Evolutionary conservation across 1,139 yeast genomes (phyloP).

Genomic region (Hansenula lynferdii): DNA sequence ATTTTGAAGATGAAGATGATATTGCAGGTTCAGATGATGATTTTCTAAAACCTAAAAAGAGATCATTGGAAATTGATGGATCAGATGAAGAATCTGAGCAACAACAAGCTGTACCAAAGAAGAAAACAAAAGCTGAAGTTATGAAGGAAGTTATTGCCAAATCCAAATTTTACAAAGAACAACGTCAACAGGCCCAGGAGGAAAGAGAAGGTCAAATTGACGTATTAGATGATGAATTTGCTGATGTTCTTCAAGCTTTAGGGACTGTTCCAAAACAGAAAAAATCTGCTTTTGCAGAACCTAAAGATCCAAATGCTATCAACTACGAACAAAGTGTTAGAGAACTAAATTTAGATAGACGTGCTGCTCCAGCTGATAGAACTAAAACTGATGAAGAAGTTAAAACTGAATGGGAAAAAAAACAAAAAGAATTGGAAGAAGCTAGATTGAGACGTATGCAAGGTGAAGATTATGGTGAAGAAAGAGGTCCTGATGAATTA

Average conservation of each 20-base stretch:
- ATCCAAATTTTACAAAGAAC: conserved; percentile 83
- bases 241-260: conserved; percentile 67
- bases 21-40: conserved; percentile 35
- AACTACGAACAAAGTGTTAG: conserved; percentile 72
- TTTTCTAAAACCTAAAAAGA: conserved; percentile 20
- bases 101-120: conserved; percentile 45
- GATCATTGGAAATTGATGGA: conserved; percentile 17
- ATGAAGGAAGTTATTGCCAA: conserved; percentile 97
- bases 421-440: conserved; percentile 63
- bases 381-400: conserved; percentile 91
- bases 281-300: conserved; percentile 6
- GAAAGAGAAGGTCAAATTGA: conserved; percentile 66
- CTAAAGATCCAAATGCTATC: conserved; percentile 17
- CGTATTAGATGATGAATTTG: conserved; percentile 75
- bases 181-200: conserved; percentile 76
- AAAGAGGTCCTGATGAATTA: conserved; percentile 64
- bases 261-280: conserved; percentile 24
- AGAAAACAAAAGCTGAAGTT: conserved; percentile 88
- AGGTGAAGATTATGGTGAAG: conserved; percentile 50
- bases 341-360: conserved; percentile 74
- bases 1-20: conserved; percentile 38
- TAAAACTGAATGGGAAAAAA: conserved; percentile 60
- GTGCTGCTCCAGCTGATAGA: conserved; percentile 95
- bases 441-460: conserved; percentile 84
- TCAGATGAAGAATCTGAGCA: conserved; percentile 32